Percentiles rank a stretch among this genome's conserved stretches.
phyloP scores from a whole-genome alignment of 2,329 filamentous ascomycete species.

The Chrysoporthe cubensis region DNA sequence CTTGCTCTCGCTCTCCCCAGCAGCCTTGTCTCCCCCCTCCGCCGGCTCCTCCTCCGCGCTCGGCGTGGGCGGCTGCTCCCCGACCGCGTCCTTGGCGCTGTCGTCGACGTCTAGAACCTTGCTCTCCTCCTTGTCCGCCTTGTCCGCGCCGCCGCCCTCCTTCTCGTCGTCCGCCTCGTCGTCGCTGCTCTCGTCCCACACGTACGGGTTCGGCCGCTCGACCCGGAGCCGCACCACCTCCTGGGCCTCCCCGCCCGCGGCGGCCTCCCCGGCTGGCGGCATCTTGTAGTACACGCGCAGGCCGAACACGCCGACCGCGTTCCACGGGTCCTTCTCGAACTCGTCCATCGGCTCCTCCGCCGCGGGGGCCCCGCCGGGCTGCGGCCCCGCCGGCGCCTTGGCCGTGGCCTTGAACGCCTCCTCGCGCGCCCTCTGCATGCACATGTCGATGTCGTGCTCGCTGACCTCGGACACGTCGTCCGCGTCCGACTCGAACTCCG shows the following conservation, averaged over 20 bases:
- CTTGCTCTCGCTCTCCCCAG: background rate
- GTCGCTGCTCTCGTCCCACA: constrained; percentile 26
- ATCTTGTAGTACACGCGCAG: constrained; percentile 61
- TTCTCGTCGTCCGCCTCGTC: constrained; percentile 35
- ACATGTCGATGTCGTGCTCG: constrained; percentile 36
- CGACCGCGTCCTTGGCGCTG: constrained; percentile 37
- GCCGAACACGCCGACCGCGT: constrained; percentile 63
- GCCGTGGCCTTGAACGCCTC: constrained; percentile 11
- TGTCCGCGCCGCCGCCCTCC: constrained; percentile 25
- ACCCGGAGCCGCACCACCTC: constrained; percentile 36
- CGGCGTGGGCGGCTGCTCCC: constrained; percentile 14
- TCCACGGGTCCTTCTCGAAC: constrained; percentile 61
- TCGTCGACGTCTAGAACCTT: constrained; percentile 39
- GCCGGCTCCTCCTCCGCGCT: constrained; percentile 12
- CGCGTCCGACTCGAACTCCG: constrained; percentile 30
- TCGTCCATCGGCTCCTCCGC: constrained; percentile 49
- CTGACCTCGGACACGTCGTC: constrained; percentile 36
- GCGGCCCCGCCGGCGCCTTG: constrained; percentile 11
- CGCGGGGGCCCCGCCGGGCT: constrained; percentile 12
- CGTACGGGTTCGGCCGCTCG: constrained; percentile 34
- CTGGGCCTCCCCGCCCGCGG: constrained; percentile 14
- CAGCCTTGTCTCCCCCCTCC: background rate
- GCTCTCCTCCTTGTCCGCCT: constrained; percentile 24
- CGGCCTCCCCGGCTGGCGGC: constrained; percentile 21
- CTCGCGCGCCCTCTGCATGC: constrained; percentile 21